Percentiles rank a stretch among this genome's conserved stretches.
Conservation (phyloP, 768 basidiomycete genomes). For the Chalciporus pseudorubinellus region DNA sequence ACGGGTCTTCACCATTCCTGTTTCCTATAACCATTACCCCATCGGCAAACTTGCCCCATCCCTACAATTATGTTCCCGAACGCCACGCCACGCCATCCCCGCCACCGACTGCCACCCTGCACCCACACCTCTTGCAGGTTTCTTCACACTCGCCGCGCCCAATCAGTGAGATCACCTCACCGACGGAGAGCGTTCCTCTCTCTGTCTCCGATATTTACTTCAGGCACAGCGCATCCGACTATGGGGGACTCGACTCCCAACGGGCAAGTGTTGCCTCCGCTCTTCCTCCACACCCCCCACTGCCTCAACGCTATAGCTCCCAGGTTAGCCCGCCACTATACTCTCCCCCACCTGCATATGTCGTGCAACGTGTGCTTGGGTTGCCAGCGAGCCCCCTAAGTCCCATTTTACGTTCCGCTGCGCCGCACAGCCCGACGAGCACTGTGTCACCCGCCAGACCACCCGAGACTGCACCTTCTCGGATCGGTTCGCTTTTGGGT, state of each 20-base stretch:
- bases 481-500: constrained; percentile 27
- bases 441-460: background rate
- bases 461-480: constrained; percentile 12
- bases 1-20: constrained; percentile 36
- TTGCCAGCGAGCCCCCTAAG: constrained; percentile 24
- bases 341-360: constrained; percentile 27
- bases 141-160: constrained; percentile 20
- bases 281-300: constrained; percentile 43
- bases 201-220: constrained; percentile 56
- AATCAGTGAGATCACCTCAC: constrained; percentile 41
- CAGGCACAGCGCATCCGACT: constrained; percentile 39
- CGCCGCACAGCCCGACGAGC: background rate
- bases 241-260: constrained; percentile 29
- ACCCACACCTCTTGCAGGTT: constrained; percentile 24
- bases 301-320: constrained; percentile 29
- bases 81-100: constrained; percentile 18
- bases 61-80: constrained; percentile 15
- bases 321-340: constrained; percentile 14
- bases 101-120: constrained; percentile 10
- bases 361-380: constrained; percentile 34
- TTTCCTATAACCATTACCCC: constrained; percentile 47
- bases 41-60: constrained; percentile 34
- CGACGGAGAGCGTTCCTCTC: constrained; percentile 55
- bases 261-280: constrained; percentile 33
- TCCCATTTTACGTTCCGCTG: constrained; percentile 3